Evolutionary conservation across 2,329 filamentous ascomycete species (phyloP), one percentile per base, ranked within the genome.

Genomic region (Didymella segeticola): DNA sequence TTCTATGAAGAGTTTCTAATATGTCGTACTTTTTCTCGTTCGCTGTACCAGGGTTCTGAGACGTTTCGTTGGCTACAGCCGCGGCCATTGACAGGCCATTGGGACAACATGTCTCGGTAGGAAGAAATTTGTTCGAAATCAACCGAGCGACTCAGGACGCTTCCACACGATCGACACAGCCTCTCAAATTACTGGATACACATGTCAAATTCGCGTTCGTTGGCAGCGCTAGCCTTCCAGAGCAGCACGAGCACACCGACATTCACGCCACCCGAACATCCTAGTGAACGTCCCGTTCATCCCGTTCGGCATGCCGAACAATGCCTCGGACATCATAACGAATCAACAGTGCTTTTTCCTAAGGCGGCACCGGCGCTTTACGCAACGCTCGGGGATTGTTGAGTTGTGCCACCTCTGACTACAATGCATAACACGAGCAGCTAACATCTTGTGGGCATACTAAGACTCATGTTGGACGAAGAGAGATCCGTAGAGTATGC

Each of bases 291-390:
- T 49, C 23, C 47, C 29, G 36, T 39, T 42, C 27, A 47, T 48
- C 36, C 49, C 52, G 38, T 43, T 61, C 63, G 64, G 64, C 49
- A 66, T 64, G 47, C 64, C 64, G 64, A 63, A 47, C 29, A 43
- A 7, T 23, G 25, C 37, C 22, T 7, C 22, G 3, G 25, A 36
- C 31, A 60, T 36, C 34, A 36, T n/a, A 34, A 56, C 47, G 30
- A 47, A 19, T 46, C 11, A 9, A 23, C 20, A 26, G 9, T 23
- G 17, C 31, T n/a, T 20, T 26, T 41, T 56, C 50, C 37, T 38
- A 14, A 31, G 29, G 62, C 60, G 60, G 61, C 37, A 61, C 27
- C 37, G 46, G 64, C 64, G 63, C 55, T 53, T 57, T 43, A 46
- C 38, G 39, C 48, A 31, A 25, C 31, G n/a, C 39, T 14, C 50